These are phyloP conservation scores for Penicillium thymicola DNA, from an alignment of 2,329 filamentous ascomycete genomes.

Conservation along the genomic window DNA sequence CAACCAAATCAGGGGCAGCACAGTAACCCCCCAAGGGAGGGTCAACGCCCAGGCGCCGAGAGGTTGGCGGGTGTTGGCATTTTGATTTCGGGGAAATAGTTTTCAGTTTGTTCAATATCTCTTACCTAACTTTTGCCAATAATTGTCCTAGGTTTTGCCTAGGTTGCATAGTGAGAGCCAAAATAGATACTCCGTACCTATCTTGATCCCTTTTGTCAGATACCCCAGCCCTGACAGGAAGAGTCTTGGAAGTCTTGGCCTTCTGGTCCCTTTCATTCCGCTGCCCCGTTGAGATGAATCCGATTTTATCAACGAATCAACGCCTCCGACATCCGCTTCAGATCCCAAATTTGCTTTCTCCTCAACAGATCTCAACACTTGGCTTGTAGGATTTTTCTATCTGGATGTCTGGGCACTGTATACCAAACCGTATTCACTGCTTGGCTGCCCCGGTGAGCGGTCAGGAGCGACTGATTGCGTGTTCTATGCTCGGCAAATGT, in stretches of 20 bases:
- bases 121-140: slow-evolving; percentile 15
- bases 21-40: background rate
- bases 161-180: background rate
- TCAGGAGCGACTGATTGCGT: slow-evolving; percentile 14
- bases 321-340: background rate
- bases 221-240: background rate
- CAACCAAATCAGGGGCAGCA: background rate
- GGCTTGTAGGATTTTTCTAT: background rate
- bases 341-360: background rate
- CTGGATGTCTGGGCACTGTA: slow-evolving; percentile 9
- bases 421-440: slow-evolving; percentile 8
- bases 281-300: slow-evolving; percentile 5
- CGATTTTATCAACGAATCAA: background rate
- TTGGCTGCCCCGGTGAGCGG: slow-evolving; percentile 13
- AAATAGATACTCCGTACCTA: background rate
- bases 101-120: slow-evolving; percentile 9
- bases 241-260: slow-evolving; percentile 8
- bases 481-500: slow-evolving; percentile 8
- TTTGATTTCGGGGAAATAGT: slow-evolving; percentile 2
- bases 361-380: slow-evolving; percentile 1
- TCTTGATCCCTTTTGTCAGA: background rate
- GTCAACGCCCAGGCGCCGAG: slow-evolving; percentile 9
- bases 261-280: slow-evolving; percentile 7
- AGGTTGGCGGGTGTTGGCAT: slow-evolving; percentile 17
- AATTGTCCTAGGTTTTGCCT: background rate